Percentiles rank a stretch among this genome's conserved stretches.
These are phyloP conservation scores for Irpex sp. DNA, from an alignment of 1,284 basidiomycete species.

Conservation along the genomic window DNA sequence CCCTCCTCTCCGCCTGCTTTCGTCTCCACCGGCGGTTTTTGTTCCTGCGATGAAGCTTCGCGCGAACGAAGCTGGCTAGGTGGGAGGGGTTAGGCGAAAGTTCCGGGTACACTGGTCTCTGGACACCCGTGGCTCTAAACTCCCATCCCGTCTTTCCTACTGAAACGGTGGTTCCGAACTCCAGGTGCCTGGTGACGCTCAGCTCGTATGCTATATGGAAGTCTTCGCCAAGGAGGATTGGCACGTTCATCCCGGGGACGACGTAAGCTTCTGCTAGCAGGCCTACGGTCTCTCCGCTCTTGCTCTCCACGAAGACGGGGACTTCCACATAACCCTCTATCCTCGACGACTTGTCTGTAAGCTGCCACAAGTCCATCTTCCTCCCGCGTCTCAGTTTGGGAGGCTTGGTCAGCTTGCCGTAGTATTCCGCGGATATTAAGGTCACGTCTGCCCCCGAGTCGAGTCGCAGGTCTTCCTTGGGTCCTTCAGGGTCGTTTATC, in stretches of 20 bases:
- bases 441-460: neutral
- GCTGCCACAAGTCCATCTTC: neutral
- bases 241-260: conserved; percentile 20
- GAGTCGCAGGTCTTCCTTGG: neutral
- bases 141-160: neutral
- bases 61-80: neutral
- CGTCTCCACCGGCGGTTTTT: neutral
- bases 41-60: neutral
- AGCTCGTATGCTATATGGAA: conserved; percentile 21
- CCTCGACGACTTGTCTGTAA: neutral
- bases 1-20: neutral
- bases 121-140: neutral
- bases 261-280: conserved; percentile 22
- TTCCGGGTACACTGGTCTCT: neutral
- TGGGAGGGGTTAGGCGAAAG: neutral
- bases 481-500: neutral
- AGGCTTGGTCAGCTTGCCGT: neutral
- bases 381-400: neutral
- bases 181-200: neutral
- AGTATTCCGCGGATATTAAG: neutral
- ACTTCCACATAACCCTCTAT: neutral
- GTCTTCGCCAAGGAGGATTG: conserved; percentile 23
- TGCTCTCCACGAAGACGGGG: neutral
- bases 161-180: neutral
- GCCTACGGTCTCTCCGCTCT: neutral